Base-by-base conservation (phyloP, 2,329 filamentous ascomycete genomes). In the Cytospora piceae region DNA sequence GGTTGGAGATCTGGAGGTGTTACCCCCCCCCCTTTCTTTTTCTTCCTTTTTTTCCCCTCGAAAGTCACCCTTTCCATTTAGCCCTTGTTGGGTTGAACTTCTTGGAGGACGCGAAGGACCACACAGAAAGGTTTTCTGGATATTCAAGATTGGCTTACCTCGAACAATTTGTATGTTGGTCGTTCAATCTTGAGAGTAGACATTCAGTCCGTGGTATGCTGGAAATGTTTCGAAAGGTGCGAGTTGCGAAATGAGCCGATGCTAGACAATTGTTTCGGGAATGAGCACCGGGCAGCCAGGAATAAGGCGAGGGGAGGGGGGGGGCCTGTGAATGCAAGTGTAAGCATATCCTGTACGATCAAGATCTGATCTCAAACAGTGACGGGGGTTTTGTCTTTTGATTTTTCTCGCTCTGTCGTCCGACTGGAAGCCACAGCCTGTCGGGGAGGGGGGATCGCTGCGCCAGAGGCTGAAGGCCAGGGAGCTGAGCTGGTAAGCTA, bases 141-240 rank as follows among this genome's bases (percentile, higher is more conserved):
- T 39, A 31, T 15, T 51, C 51, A 71, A 70, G 51, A 20, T 72
- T 70, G 76, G 84, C 85, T 84, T 75, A 87, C 84, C 80, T 87
- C 83, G 75, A 83, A 86, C 76, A 84, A 79, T 79, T 85, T 85
- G 77, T 85, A 86, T 70, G 81, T 75, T 73, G 81, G 78, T 74
- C 81, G 82, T 72, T 82, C 81, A 74, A 84, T 83, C 79, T 85
- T 86, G 74, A 78, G 76, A 75, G 80, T 74, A 82, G 84, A 87
- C 85, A 87, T 87, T 76, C 77, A 85, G 83, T 78, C 79, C 79
- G 77, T 77, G 72, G 73, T 72, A 69, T 72, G 32, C 24, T 42
- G 22, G 15, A 52, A 34, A 51, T 51, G 34, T 58, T 65, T 60
- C 29, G 42, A 63, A 59, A 20, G 39, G n/a, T 34, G 29, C 24